Base-by-base conservation (phyloP, 345 rosid species). In the Lagerstroemia speciosa region DNA sequence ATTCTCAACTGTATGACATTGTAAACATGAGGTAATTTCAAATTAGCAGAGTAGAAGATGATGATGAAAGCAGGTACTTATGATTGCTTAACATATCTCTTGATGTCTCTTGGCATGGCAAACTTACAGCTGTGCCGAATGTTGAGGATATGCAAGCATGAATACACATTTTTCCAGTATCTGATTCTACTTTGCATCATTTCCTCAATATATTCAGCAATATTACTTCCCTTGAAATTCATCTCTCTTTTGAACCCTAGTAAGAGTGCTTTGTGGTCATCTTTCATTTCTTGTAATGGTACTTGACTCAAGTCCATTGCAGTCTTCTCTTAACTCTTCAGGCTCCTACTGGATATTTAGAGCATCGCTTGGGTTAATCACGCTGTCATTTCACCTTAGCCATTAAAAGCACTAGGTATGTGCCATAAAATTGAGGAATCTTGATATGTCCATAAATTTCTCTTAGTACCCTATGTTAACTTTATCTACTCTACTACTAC, bases 31-130 rank as follows among this genome's bases (percentile, higher is more conserved):
- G 26, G 30, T 37, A 2, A 3, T 8, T 66, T 26, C 14, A 62
- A 60, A 34, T 15, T 19, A 36, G 68, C 67, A 67, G 77, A 74
- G 72, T 66, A 32, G 81, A 80, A 73, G 65, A 63, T 80, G 74
- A 74, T 74, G 74, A 72, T 24, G 24, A 31, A 64, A 48, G 65
- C 73, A 70, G 73, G 78, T 75, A 70, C 69, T 74, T 66, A 74
- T 64, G 80, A 48, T 64, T 46, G 66, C 62, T 45, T 71, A 41
- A 48, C 45, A 32, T 45, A 65, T 68, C 41, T 46, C 74, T 67
- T 26, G 71, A 67, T 29, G 67, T 43, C 71, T 72, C 71, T 70
- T 71, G 69, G 73, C 67, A 73, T 75, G 48, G 73, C 73, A 40
- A 65, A 31, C 16, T 45, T 67, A 36, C 20, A 0, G 61, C 62